Evolutionary conservation across 2,329 filamentous ascomycete genomes (phyloP).

Genomic region (Apiospora sp.): DNA sequence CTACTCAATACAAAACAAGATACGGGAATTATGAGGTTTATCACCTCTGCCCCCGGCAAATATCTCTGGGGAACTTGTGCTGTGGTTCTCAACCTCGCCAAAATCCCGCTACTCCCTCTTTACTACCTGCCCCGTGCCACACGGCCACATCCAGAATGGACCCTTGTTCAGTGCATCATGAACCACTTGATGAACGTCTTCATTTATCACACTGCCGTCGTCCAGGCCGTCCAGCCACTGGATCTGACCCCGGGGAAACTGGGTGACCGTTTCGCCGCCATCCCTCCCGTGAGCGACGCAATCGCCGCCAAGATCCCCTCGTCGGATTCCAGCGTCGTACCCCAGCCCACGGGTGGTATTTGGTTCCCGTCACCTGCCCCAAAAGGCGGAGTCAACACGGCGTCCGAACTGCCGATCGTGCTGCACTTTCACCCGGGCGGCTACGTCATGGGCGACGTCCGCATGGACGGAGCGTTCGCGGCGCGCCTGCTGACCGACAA

Average conservation of each 20-base stretch:
- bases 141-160: constrained; percentile 21
- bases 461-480: constrained; percentile 41
- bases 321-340: constrained; percentile 22
- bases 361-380: constrained; percentile 34
- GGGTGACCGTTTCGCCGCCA: not conserved
- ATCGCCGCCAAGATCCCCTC: constrained; percentile 1
- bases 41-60: constrained; percentile 15
- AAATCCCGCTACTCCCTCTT: constrained; percentile 2
- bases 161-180: constrained; percentile 4
- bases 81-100: constrained; percentile 1
- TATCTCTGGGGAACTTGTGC: constrained; percentile 13
- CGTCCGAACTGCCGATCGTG: constrained; percentile 41
- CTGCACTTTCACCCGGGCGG: constrained; percentile 59
- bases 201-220: constrained; percentile 19
- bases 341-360: constrained; percentile 32
- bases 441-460: constrained; percentile 53
- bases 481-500: constrained; percentile 46
- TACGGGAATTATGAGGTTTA: too few species aligned
- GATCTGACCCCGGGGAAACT: constrained; percentile 5
- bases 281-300: not conserved
- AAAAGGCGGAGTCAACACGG: not conserved
- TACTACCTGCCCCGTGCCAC: constrained; percentile 15
- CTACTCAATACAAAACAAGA: too few species aligned
- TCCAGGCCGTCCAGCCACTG: constrained; percentile 4
- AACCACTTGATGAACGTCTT: constrained; percentile 23